Evolutionary conservation across 768 basidiomycete species (phyloP), one percentile per base, ranked within the genome.

Genomic region (Leccinum obscurum): DNA sequence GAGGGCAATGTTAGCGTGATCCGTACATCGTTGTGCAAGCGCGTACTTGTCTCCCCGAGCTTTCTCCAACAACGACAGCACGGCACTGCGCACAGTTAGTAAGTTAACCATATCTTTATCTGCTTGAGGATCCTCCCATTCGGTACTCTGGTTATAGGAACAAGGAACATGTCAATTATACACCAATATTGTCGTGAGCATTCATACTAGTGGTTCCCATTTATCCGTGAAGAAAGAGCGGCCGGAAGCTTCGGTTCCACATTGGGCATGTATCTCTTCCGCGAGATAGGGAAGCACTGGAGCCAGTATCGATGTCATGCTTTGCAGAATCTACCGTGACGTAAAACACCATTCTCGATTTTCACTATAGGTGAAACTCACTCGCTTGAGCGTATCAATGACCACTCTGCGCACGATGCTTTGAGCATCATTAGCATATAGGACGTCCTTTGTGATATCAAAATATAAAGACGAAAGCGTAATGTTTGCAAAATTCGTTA

Each of bases 391-490:
- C 2, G 91, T 89, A 5, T 88, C 85, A 7, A 94, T 72, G 14
- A 91, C 81, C 1, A 83, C 83, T 53, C 84, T 79, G 14, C 96
- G 85, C 46, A 85, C 79, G 3, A 72, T 65, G 60, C 83, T 82
- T 22, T 78, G 66, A 3, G 75, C 57, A 9, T 76, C 69, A 66
- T 91, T 81, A 35, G 92, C 91, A 68, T 99, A 98, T 10, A 99
- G 76, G 50, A 83, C 82, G 72, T 98, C 96, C 72, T 97, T 97
- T 35, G 86, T 91, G 53, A 92, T 86, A 68, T 95, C 94, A 63
- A 98, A 92, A 74, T 98, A 98, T 34, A 96, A 76, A 0, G 93
- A 88, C 0, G 96, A 98, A 22, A 98, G 80, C 0, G 90, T 92
- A 60, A 86, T 81, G 67, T 93, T 93, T 30, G 87, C 83, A 64